Percentiles rank a stretch among this genome's conserved stretches.
Conservation (phyloP, 306 rosid genomes). For the Vigna reflexopilosa region DNA sequence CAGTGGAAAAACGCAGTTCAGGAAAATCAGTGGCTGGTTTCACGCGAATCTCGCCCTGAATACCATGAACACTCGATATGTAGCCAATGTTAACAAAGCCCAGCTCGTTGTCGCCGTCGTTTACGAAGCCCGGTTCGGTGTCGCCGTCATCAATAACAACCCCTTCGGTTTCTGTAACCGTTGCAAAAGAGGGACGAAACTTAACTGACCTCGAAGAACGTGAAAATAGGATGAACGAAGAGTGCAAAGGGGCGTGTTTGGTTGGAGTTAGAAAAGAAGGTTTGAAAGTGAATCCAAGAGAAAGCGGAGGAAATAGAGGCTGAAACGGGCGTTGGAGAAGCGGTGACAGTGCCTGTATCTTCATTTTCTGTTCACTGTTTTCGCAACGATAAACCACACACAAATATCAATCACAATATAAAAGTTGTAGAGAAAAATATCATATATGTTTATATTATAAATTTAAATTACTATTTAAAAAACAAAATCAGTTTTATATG, state of each 20-base stretch:
- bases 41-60: constrained; percentile 81
- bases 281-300: constrained; percentile 39
- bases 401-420: background rate
- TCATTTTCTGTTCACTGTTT: constrained; percentile 36
- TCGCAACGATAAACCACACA: background rate
- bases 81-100: constrained; percentile 78
- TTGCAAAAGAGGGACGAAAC: constrained; percentile 30
- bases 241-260: constrained; percentile 42
- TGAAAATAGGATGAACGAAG: background rate
- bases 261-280: constrained; percentile 41
- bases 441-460: background rate
- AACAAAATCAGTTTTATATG: background rate
- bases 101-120: constrained; percentile 44
- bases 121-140: background rate
- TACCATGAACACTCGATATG: constrained; percentile 75
- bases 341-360: constrained; percentile 38
- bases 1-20: constrained; percentile 77
- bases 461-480: background rate
- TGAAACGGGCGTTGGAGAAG: constrained; percentile 42
- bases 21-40: constrained; percentile 83
- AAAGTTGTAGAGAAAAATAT: no score
- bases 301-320: constrained; percentile 38
- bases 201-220: background rate
- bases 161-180: constrained; percentile 57
- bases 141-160: constrained; percentile 48